Evolutionary conservation across 371 early-diverging fungal genomes (phyloP).

Genomic region (Mortierella polycephala): DNA sequence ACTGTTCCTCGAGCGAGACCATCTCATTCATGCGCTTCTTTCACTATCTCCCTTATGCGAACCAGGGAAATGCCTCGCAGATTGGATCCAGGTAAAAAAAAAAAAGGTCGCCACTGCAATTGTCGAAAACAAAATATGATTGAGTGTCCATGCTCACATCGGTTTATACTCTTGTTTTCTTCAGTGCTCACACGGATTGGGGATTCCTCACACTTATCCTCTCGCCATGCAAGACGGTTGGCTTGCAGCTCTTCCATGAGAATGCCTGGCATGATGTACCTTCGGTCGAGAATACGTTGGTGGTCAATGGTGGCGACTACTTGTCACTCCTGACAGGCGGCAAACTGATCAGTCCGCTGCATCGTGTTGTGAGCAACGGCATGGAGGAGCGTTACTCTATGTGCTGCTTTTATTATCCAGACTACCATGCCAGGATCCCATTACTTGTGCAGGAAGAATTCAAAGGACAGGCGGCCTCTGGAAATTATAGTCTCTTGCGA

Average conservation of each 20-base stretch:
- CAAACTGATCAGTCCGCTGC: slow-evolving; percentile 59
- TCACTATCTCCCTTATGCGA: slow-evolving; percentile 59
- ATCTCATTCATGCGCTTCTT: slow-evolving; percentile 65
- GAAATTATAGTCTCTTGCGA: slow-evolving; percentile 41
- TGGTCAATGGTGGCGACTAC: slow-evolving; percentile 70
- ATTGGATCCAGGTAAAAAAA: slow-evolving; percentile 39
- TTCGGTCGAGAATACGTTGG: slow-evolving; percentile 54
- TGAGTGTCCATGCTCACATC: background rate
- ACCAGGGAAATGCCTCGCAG: slow-evolving; percentile 27
- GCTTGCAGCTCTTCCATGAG: slow-evolving; percentile 57
- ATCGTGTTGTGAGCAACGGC: slow-evolving; percentile 60
- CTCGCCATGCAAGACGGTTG: slow-evolving; percentile 55
- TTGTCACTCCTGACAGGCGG: slow-evolving; percentile 62
- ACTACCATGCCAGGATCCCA: slow-evolving; percentile 50
- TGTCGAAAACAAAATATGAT: background rate
- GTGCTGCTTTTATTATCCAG: slow-evolving; percentile 56
- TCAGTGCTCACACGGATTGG: slow-evolving; percentile 63
- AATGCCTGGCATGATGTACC: slow-evolving; percentile 60
- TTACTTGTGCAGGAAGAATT: slow-evolving; percentile 37
- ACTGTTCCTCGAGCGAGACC: slow-evolving; percentile 58
- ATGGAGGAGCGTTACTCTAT: slow-evolving; percentile 55
- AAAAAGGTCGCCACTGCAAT: slow-evolving; percentile 32
- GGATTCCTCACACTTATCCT: slow-evolving; percentile 66
- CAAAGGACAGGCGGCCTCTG: slow-evolving; percentile 42
- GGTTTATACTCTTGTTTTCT: background rate